phyloP scores from a whole-genome alignment of 2,329 filamentous ascomycete genomes.

The Nemania abortiva region DNA sequence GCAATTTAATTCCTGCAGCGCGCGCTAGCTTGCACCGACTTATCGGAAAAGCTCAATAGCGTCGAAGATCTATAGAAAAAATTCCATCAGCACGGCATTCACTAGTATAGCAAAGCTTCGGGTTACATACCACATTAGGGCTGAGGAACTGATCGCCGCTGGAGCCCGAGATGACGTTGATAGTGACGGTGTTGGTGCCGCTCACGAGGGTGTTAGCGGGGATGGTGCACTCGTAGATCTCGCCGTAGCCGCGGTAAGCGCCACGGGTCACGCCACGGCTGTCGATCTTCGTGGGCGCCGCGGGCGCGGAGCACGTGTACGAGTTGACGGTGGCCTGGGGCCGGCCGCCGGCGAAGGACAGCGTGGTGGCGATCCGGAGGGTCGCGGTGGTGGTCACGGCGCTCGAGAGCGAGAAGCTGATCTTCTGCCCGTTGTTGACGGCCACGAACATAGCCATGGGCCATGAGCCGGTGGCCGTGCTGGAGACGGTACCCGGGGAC shows the following conservation, averaged over 20 bases:
- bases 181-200: constrained; percentile 66
- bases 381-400: constrained; percentile 60
- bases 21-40: background rate
- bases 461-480: constrained; percentile 58
- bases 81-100: constrained; percentile 9
- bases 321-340: constrained; percentile 58
- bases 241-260: constrained; percentile 67
- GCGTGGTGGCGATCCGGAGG: constrained; percentile 67
- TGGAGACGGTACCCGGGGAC: constrained; percentile 61
- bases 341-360: constrained; percentile 67
- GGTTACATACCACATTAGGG: constrained; percentile 58
- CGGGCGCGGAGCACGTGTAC: constrained; percentile 50
- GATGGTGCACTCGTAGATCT: constrained; percentile 66
- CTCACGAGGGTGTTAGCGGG: constrained; percentile 62
- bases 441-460: constrained; percentile 71
- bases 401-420: constrained; percentile 58
- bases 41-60: constrained; percentile 51
- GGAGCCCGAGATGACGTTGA: constrained; percentile 64
- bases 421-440: constrained; percentile 56
- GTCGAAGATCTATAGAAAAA: constrained; percentile 44
- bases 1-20: background rate
- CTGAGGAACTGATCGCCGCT: constrained; percentile 61
- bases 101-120: background rate
- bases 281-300: constrained; percentile 62
- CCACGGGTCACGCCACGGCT: constrained; percentile 69